phyloP scores from a whole-genome alignment of 768 basidiomycete genomes.

The Exsudoporus frostii region DNA sequence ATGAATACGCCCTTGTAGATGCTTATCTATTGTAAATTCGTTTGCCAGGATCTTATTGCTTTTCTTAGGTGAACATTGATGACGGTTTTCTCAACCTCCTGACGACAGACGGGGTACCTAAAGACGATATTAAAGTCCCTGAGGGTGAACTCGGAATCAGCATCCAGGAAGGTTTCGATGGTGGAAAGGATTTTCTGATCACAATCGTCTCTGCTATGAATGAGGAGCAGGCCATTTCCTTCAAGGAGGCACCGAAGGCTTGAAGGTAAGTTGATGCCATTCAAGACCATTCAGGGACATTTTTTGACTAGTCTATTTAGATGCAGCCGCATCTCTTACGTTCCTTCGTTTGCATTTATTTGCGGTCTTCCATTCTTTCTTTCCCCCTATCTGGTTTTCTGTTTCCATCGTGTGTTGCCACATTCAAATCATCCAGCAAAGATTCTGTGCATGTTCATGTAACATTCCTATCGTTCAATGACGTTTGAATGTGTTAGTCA shows the following conservation, averaged over 20 bases:
- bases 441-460: conserved; percentile 26
- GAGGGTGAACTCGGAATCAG: conserved; percentile 76
- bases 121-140: conserved; percentile 94
- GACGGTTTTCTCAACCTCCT: conserved; percentile 96
- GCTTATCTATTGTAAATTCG: conserved; percentile 1
- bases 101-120: conserved; percentile 70
- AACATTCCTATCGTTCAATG: conserved; percentile 25
- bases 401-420: conserved; percentile 7
- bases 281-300: not conserved
- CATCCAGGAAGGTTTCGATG: conserved; percentile 71
- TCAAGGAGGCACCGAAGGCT: conserved; percentile 83
- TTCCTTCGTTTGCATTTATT: conserved; percentile 20
- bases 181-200: conserved; percentile 83
- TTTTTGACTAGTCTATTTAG: not conserved
- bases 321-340: not conserved
- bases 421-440: conserved; percentile 21
- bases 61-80: conserved; percentile 74
- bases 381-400: conserved; percentile 5
- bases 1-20: conserved; percentile 86
- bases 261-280: conserved; percentile 16
- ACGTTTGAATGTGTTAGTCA: conserved; percentile 27
- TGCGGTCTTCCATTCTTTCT: conserved; percentile 7
- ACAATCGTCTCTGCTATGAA: conserved; percentile 88
- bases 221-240: conserved; percentile 88
- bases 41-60: conserved; percentile 1